Conservation (phyloP, 306 rosid species). For the Rosa rugosa region DNA sequence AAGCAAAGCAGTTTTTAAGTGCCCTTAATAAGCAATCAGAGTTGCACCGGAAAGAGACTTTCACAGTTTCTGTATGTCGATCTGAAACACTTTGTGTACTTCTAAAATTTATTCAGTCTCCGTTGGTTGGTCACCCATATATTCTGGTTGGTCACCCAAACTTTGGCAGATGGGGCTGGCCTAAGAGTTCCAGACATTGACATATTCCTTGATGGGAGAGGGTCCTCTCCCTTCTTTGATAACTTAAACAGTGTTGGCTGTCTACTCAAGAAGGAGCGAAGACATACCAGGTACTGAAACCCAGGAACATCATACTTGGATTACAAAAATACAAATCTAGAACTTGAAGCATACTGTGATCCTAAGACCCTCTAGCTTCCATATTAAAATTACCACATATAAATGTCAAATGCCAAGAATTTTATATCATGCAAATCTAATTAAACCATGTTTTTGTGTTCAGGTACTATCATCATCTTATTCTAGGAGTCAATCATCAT, state of each 20-base stretch:
- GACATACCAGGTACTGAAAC: slow-evolving; percentile 69
- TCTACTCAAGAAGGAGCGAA: slow-evolving; percentile 84
- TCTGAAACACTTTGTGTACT: slow-evolving; percentile 12
- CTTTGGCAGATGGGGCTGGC: slow-evolving; percentile 74
- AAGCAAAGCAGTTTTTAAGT: slow-evolving; percentile 83
- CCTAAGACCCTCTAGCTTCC: neutral
- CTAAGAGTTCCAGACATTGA: slow-evolving; percentile 87
- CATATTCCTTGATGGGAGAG: slow-evolving; percentile 13
- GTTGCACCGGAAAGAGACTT: slow-evolving; percentile 76
- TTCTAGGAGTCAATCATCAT: slow-evolving; percentile 45
- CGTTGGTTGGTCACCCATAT: slow-evolving; percentile 30
- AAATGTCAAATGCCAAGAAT: neutral
- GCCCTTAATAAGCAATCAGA: slow-evolving; percentile 94
- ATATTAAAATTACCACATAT: too few species aligned
- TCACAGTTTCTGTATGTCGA: slow-evolving; percentile 63
- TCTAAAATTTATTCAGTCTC: slow-evolving; percentile 2
- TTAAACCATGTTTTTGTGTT: slow-evolving; percentile 8
- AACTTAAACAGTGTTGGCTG: slow-evolving; percentile 79
- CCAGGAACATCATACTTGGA: neutral
- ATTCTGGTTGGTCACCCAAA: slow-evolving; percentile 30
- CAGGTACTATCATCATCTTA: slow-evolving; percentile 86
- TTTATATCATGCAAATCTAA: neutral
- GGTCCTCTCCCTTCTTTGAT: slow-evolving; percentile 40
- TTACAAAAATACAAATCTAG: too few species aligned
- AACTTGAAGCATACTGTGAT: neutral